Percentiles rank a stretch among this genome's conserved stretches.
These are phyloP conservation scores for Fraxinus americana DNA, from an alignment of 257 asterid genomes.

Conservation along the genomic window DNA sequence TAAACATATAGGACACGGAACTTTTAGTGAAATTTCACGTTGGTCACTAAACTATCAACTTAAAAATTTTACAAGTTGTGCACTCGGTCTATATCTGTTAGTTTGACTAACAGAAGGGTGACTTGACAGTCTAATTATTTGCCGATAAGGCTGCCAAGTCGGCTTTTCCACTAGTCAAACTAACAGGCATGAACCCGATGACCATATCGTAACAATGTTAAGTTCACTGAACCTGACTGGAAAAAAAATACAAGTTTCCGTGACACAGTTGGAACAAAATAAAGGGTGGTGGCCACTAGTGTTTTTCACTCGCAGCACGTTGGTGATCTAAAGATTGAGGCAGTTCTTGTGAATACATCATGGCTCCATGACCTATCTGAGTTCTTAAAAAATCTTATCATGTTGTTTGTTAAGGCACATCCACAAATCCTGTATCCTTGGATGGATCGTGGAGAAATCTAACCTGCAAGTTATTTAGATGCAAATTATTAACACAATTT, in stretches of 20 bases:
- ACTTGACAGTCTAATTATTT: background rate
- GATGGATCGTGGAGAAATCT: conserved; percentile 88
- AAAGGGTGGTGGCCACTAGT: background rate
- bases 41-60: background rate
- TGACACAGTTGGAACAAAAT: too few relatives aligned
- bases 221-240: too few relatives aligned
- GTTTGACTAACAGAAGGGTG: background rate
- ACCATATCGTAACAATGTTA: too few relatives aligned
- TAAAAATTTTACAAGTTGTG: background rate
- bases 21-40: background rate
- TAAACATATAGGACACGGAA: background rate
- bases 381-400: conserved; percentile 84
- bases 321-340: too few relatives aligned
- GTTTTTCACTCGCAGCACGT: background rate
- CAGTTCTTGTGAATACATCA: conserved; percentile 52
- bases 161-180: background rate
- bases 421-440: conserved; percentile 86
- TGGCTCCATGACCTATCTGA: conserved; percentile 85
- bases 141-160: background rate
- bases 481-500: background rate
- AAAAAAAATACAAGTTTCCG: too few relatives aligned
- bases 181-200: background rate
- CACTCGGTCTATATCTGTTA: background rate
- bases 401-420: conserved; percentile 83
- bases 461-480: conserved; percentile 42